A percentile compares a stretch with the other conserved stretches of the same genome.
Evolutionary conservation across 2,329 filamentous ascomycete genomes (phyloP).

Genomic region (Cordyceps militaris): DNA sequence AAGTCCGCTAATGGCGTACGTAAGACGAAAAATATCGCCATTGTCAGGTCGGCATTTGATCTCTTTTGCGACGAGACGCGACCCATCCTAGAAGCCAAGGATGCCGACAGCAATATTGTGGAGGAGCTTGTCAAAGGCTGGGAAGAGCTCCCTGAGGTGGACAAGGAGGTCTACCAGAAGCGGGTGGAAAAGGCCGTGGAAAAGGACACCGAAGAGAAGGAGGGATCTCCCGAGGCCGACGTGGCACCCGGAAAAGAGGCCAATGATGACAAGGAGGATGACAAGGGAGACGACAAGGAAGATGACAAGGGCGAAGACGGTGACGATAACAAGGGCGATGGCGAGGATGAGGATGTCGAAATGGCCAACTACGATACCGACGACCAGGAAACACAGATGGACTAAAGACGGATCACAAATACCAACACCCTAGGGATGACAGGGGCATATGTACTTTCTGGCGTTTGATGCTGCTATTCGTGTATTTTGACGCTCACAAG

Average conservation of each 20-base stretch:
- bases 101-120: slow-evolving; percentile 40
- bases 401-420: slow-evolving; percentile 9
- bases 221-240: background rate
- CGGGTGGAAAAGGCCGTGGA: slow-evolving; percentile 18
- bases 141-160: slow-evolving; percentile 44
- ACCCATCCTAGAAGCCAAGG: slow-evolving; percentile 36
- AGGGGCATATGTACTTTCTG: slow-evolving; percentile 20
- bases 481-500: background rate
- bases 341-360: slow-evolving; percentile 33
- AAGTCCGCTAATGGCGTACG: slow-evolving; percentile 36
- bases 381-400: slow-evolving; percentile 30
- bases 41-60: slow-evolving; percentile 40
- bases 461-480: slow-evolving; percentile 3
- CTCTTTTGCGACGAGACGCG: slow-evolving; percentile 47
- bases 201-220: slow-evolving; percentile 22
- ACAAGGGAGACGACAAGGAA: slow-evolving; percentile 17
- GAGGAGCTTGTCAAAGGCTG: slow-evolving; percentile 49
- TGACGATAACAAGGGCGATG: slow-evolving; percentile 23
- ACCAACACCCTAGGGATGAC: slow-evolving; percentile 21
- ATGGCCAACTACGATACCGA: slow-evolving; percentile 42
- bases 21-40: slow-evolving; percentile 36
- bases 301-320: slow-evolving; percentile 16
- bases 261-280: slow-evolving; percentile 21
- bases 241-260: slow-evolving; percentile 20
- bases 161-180: slow-evolving; percentile 43